Evolutionary conservation across 2,329 filamentous ascomycete genomes (phyloP).

Genomic region (Reticulascus tulasneorum): DNA sequence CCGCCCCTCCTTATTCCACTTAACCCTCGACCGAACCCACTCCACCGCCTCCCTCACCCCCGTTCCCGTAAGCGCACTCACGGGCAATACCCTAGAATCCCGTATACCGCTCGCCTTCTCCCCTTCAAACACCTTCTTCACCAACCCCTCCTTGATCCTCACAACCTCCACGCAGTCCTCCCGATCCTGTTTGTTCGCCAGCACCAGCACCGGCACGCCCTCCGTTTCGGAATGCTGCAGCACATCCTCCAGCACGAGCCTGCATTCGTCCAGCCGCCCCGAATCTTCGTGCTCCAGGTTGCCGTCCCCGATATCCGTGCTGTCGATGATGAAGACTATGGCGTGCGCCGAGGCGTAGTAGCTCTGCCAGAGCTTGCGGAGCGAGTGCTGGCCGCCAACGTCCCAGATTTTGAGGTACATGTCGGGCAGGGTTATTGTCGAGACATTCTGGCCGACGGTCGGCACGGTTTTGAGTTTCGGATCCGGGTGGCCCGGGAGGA

Average conservation of each 20-base stretch:
- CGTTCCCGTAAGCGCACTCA: conserved; percentile 82
- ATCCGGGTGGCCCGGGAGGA: conserved; percentile 57
- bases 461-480: conserved; percentile 84
- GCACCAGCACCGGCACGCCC: conserved; percentile 83
- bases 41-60: conserved; percentile 96
- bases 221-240: conserved; percentile 82
- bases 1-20: conserved; percentile 92
- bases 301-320: conserved; percentile 85
- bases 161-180: conserved; percentile 98
- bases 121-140: conserved; percentile 93
- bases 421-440: conserved; percentile 82
- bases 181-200: conserved; percentile 96
- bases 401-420: conserved; percentile 99
- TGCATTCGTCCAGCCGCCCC: conserved; percentile 79
- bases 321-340: conserved; percentile 97
- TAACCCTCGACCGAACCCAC: conserved; percentile 86
- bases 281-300: conserved; percentile 49
- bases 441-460: conserved; percentile 95
- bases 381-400: conserved; percentile 85
- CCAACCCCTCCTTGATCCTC: conserved; percentile 91
- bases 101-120: conserved; percentile 82
- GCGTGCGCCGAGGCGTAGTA: conserved; percentile 94
- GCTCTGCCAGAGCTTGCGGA: conserved; percentile 90
- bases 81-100: conserved; percentile 85
- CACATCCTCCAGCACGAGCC: conserved; percentile 84